Percentiles rank a stretch among this genome's conserved stretches.
phyloP scores from a whole-genome alignment of 2,329 filamentous ascomycete genomes.

The Calonectria pseudoreteaudii region DNA sequence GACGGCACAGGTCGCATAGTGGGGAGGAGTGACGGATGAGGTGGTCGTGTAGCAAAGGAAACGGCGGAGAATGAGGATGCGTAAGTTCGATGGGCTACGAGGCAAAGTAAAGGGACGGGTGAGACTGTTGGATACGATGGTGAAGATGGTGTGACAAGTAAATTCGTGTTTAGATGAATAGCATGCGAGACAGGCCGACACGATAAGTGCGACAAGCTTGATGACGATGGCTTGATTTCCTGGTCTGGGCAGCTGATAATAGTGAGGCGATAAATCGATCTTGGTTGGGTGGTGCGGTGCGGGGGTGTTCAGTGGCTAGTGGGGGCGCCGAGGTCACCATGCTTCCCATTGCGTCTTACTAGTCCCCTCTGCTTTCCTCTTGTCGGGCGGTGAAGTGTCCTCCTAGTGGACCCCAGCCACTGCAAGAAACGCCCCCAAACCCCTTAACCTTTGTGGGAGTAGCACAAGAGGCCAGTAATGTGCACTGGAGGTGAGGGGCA shows the following conservation, averaged over 20 bases:
- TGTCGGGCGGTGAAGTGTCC: constrained; percentile 4
- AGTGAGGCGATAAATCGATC: constrained; percentile 35
- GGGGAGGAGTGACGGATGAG: constrained; percentile 23
- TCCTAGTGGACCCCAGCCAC: background rate
- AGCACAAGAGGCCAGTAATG: background rate
- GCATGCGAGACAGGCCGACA: background rate
- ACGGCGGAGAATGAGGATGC: background rate
- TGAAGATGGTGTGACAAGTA: background rate
- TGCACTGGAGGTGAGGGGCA: background rate
- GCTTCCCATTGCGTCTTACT: background rate
- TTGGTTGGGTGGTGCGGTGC: constrained; percentile 36
- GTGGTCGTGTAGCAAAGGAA: constrained; percentile 9
- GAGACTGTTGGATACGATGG: background rate
- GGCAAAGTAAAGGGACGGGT: background rate
- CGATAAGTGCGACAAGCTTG: constrained; percentile 26
- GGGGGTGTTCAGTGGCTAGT: constrained; percentile 16
- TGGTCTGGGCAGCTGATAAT: constrained; percentile 26
- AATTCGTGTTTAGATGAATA: background rate
- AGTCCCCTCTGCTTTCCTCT: background rate
- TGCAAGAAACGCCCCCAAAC: background rate
- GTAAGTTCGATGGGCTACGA: background rate
- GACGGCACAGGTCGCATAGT: constrained; percentile 44
- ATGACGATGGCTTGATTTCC: constrained; percentile 41
- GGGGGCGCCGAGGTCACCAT: constrained; percentile 6
- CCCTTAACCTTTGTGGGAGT: background rate